Evolutionary conservation across 495 filamentous ascomycete species (phyloP), one percentile per base, ranked within the genome.

Genomic region (Durotheca rogersii): DNA sequence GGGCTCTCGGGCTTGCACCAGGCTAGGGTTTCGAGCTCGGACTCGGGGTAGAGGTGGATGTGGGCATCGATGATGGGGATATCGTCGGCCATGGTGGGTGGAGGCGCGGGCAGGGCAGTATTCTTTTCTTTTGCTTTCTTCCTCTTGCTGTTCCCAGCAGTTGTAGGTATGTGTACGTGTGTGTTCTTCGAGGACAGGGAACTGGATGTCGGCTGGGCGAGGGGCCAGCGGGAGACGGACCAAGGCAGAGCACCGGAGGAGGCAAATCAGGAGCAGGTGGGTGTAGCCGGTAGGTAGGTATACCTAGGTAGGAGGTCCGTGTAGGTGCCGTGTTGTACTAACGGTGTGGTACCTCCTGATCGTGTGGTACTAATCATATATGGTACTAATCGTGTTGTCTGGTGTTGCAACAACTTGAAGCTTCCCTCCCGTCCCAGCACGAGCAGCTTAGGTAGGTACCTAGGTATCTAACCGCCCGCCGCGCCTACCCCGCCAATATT

Each of bases 1-100:
- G 81, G 81, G 46, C 72, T 64, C 15, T 70, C 70, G 2, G 81
- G 70, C 53, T 78, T 78, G 55, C 61, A 65, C 89, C 88, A 95
- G 45, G 79, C 67, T 33, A 91, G 72, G 18, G 78, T 76, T 37
- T 69, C 51, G 23, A 85, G 64, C 53, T 90, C 84, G 27, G 81
- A 77, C 40, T 71, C 63, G 51, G 86, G 83, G 70, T 81, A 93
- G 64, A 94, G 83, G 69, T 95, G 90, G 68, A 95, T 84, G 72
- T 96, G 90, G 6, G 89, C 85, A 71, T 95, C 90, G 45, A 95
- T 75, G 42, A 90, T 78, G 51, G 65, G 67, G 48, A 69, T 62
- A 47, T 66, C 47, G 49, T 17, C 42, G 9, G 56, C 47, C 49
- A 61, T 58, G 39, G 49, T 60, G n/a, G n/a, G 44, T 27, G 4